Evolutionary conservation across 1,139 yeast genomes (phyloP).

Genomic region (Petasospora fabianii): DNA sequence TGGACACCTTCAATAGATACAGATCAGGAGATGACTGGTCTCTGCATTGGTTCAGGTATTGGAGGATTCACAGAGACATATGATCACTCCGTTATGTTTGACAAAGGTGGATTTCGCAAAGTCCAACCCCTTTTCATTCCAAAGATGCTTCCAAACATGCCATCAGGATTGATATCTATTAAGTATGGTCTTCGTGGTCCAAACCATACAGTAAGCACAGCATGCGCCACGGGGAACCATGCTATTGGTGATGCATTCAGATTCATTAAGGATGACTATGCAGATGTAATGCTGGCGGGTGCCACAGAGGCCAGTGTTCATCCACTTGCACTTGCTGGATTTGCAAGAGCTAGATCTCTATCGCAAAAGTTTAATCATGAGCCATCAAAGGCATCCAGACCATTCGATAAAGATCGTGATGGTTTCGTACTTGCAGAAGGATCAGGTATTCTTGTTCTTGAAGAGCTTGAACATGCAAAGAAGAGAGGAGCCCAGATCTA

Average conservation of each 20-base stretch:
- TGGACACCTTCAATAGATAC: constrained; percentile 40
- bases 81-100: constrained; percentile 52
- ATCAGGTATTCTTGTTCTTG: constrained; percentile 74
- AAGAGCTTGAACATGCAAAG: constrained; percentile 72
- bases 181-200: constrained; percentile 77
- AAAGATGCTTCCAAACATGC: constrained; percentile 83
- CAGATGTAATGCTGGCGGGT: constrained; percentile 88
- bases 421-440: constrained; percentile 98
- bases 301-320: constrained; percentile 87
- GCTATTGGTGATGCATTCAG: constrained; percentile 91
- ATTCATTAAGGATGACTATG: constrained; percentile 74
- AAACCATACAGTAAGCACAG: constrained; percentile 84
- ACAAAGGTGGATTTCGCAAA: constrained; percentile 56
- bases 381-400: constrained; percentile 73
- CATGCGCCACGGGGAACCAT: constrained; percentile 96
- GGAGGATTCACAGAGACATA: constrained; percentile 81
- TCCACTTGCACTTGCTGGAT: constrained; percentile 87
- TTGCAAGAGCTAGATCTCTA: constrained; percentile 83
- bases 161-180: constrained; percentile 87
- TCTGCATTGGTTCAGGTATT: constrained; percentile 89
- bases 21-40: constrained; percentile 51
- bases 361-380: constrained; percentile 58
- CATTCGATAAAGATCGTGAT: constrained; percentile 72
- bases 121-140: constrained; percentile 89
- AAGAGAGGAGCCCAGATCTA: constrained; percentile 63